phyloP scores from a whole-genome alignment of 768 basidiomycete species.

The Baorangia bicolor region DNA sequence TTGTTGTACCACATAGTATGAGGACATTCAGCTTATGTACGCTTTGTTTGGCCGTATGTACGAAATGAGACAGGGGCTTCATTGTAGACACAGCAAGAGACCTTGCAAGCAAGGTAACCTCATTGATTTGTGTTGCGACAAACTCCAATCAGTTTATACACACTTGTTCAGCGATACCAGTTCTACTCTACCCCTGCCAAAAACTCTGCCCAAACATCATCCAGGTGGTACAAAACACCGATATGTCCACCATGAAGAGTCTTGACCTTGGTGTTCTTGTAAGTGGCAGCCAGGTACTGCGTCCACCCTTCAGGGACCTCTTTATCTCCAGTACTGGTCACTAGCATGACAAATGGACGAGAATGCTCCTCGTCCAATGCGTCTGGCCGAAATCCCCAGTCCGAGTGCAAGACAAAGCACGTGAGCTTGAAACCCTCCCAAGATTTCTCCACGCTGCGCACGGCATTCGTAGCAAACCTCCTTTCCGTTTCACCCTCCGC shows the following conservation, averaged over 20 bases:
- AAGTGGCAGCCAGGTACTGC: constrained; percentile 46
- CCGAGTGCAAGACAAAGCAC: constrained; percentile 43
- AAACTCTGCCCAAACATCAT: constrained; percentile 45
- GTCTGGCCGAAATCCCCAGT: constrained; percentile 50
- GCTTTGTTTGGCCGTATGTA: too few species aligned
- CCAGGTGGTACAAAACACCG: constrained; percentile 42
- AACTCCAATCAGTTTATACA: neutral
- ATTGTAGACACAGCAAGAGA: too few species aligned
- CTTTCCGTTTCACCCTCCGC: constrained; percentile 45
- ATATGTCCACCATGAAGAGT: constrained; percentile 50
- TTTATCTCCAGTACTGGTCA: constrained; percentile 43
- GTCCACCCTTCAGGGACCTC: constrained; percentile 44
- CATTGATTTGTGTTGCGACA: constrained; percentile 28
- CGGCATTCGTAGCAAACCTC: constrained; percentile 40
- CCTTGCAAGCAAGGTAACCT: too few species aligned
- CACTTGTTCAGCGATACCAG: neutral
- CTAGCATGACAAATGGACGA: constrained; percentile 45
- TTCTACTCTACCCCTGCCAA: constrained; percentile 17
- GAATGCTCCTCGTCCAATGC: constrained; percentile 45
- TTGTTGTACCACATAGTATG: too few species aligned
- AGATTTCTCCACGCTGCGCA: constrained; percentile 46
- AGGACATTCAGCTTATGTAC: too few species aligned
- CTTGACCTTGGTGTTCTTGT: constrained; percentile 43
- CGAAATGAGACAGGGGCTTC: too few species aligned
- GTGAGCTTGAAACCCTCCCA: constrained; percentile 54